These are phyloP conservation scores for Hericium alpestre DNA, from an alignment of 768 basidiomycete species.

Conservation along the genomic window DNA sequence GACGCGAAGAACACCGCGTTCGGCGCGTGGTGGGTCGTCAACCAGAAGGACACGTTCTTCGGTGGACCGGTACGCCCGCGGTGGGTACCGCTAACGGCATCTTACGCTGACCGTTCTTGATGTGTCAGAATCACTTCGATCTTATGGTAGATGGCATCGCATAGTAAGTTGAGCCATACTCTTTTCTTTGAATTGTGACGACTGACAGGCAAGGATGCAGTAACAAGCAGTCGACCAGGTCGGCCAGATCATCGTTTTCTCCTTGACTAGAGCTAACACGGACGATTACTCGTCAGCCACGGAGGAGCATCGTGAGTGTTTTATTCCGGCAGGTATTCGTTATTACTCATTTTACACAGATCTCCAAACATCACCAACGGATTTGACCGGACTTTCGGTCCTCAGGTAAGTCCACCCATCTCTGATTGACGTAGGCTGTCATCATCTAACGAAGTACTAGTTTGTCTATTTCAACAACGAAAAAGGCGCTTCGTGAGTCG, in stretches of 20 bases:
- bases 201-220: background rate
- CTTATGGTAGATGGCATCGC: background rate
- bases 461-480: background rate
- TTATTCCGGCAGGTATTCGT: background rate
- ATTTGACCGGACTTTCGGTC: conserved; percentile 21
- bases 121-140: background rate
- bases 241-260: background rate
- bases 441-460: no score
- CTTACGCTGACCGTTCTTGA: background rate
- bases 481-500: background rate
- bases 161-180: background rate
- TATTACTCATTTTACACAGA: background rate
- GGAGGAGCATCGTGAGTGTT: background rate
- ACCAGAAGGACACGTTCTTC: conserved; percentile 19
- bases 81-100: background rate
- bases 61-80: conserved; percentile 10
- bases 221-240: background rate
- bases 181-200: no score
- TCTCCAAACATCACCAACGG: conserved; percentile 20
- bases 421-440: no score
- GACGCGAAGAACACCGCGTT: conserved; percentile 7
- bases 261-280: background rate
- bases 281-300: background rate
- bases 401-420: conserved; percentile 8
- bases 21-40: conserved; percentile 22